Conservation (phyloP, 805 yeast species). For the Metschnikowia santaceciliae region DNA sequence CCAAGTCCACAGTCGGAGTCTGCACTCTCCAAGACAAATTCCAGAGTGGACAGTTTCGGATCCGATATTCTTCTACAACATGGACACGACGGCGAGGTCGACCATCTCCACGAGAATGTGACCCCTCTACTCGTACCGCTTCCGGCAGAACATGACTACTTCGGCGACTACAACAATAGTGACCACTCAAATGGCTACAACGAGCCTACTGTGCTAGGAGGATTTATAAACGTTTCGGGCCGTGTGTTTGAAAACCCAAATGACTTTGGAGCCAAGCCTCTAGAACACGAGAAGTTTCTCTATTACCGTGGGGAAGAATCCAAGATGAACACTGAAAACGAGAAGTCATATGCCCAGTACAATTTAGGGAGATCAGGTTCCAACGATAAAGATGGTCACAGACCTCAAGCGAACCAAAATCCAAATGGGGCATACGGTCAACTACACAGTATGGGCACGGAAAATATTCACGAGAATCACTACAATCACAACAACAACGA, state of each 20-base stretch:
- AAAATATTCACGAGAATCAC: neutral
- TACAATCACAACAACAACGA: neutral
- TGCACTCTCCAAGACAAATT: neutral
- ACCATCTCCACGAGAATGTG: slow-evolving; percentile 10
- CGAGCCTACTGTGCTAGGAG: slow-evolving; percentile 3
- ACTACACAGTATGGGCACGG: neutral
- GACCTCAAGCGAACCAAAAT: neutral
- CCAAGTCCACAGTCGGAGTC: slow-evolving; percentile 19
- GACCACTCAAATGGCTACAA: slow-evolving; percentile 2
- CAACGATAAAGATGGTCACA: neutral
- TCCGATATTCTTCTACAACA: slow-evolving; percentile 9
- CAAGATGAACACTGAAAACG: neutral
- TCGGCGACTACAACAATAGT: slow-evolving; percentile 10
- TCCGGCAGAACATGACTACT: slow-evolving; percentile 14
- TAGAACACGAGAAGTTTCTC: neutral
- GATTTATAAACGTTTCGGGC: slow-evolving; percentile 11
- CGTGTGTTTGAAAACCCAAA: slow-evolving; percentile 8
- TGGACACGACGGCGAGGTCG: slow-evolving; percentile 5
- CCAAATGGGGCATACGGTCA: neutral
- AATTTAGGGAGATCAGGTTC: neutral
- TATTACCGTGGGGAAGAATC: neutral
- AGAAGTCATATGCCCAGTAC: neutral
- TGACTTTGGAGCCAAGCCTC: neutral
- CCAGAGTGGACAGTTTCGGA: slow-evolving; percentile 6
- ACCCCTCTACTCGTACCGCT: slow-evolving; percentile 17